phyloP scores from a whole-genome alignment of 2,329 filamentous ascomycete genomes.

The Sclerotinia glacialis region DNA sequence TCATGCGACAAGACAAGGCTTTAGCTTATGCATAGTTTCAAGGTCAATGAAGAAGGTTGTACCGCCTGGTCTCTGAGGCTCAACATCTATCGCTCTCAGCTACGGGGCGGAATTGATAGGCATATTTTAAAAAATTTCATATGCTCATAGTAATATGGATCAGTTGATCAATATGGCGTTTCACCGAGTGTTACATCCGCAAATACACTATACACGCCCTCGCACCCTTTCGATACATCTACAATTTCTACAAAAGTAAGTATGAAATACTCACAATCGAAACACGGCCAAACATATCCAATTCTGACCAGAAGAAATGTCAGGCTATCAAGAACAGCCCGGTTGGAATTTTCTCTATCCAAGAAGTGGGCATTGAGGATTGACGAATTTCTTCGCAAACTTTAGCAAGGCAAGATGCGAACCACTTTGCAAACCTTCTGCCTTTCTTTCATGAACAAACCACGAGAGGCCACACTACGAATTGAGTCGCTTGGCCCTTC shows the following conservation, averaged over 20 bases:
- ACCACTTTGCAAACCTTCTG: constrained; percentile 12
- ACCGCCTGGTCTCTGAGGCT: constrained; percentile 1
- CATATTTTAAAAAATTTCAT: not conserved
- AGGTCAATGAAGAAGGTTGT: constrained; percentile 7
- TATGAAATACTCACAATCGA: not conserved
- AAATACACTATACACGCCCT: not conserved
- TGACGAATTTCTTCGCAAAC: not conserved
- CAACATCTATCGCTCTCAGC: not conserved
- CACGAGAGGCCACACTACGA: constrained; percentile 15
- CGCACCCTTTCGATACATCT: not conserved
- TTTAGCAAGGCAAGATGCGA: constrained; percentile 10
- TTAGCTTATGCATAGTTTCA: not conserved
- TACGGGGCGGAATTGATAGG: not conserved
- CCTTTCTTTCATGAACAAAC: constrained; percentile 14
- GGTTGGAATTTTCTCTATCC: not conserved
- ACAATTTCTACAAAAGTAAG: not conserved
- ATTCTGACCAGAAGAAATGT: not conserved
- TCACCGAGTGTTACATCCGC: not conserved
- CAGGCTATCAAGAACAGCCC: not conserved
- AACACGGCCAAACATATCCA: not conserved
- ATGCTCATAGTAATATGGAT: not conserved
- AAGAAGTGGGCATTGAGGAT: not conserved
- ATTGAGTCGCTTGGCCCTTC: not conserved
- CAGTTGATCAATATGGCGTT: not conserved
- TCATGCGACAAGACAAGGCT: constrained; percentile 21